Conservation (phyloP, 2,329 filamentous ascomycete genomes). For the Microsporum audouinii region DNA sequence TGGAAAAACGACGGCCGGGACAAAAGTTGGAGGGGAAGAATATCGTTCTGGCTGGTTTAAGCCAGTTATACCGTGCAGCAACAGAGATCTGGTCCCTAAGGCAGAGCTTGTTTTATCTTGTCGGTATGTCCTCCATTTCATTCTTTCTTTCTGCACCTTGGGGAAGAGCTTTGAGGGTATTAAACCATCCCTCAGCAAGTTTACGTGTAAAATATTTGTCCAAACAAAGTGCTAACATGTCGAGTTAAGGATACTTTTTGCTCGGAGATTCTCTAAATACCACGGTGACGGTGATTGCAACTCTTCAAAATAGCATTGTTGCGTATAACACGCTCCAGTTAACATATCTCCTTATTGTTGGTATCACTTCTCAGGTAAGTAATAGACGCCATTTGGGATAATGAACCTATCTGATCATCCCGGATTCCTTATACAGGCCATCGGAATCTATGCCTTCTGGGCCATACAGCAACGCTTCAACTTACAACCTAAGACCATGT, state of each 20-base stretch:
- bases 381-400: neutral
- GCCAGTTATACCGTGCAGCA: conserved; percentile 49
- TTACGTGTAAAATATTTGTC: neutral
- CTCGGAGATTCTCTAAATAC: conserved; percentile 61
- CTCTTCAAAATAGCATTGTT: conserved; percentile 54
- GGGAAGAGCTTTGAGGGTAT: neutral
- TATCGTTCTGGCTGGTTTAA: conserved; percentile 47
- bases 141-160: neutral
- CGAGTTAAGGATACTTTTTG: conserved; percentile 46
- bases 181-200: neutral
- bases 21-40: conserved; percentile 38
- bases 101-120: conserved; percentile 54
- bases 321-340: conserved; percentile 53
- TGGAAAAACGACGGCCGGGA: conserved; percentile 54
- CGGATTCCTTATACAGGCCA: conserved; percentile 18
- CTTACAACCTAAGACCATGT: conserved; percentile 56
- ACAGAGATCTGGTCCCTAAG: conserved; percentile 52
- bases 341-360: conserved; percentile 56
- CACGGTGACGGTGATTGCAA: conserved; percentile 56
- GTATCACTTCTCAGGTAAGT: conserved; percentile 49
- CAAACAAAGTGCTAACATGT: neutral
- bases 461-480: conserved; percentile 48
- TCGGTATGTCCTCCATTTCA: conserved; percentile 31
- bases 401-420: neutral
- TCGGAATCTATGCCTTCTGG: conserved; percentile 54